A percentile compares a stretch with the other conserved stretches of the same genome.
Evolutionary conservation across 352 stramenopile species (phyloP).

Genomic region (Plasmopara viticola): DNA sequence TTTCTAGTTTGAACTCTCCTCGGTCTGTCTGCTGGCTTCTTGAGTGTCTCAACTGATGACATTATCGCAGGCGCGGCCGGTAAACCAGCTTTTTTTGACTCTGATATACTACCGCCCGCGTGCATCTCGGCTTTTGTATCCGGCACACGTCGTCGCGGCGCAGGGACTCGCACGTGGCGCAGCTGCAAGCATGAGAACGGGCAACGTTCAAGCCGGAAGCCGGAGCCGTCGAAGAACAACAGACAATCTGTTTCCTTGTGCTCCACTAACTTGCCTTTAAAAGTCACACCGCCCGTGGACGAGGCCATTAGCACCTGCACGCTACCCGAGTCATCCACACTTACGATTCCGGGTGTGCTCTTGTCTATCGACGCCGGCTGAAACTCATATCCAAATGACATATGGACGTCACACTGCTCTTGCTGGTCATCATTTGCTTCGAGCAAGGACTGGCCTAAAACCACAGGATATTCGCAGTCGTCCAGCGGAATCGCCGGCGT

Average conservation of each 20-base stretch:
- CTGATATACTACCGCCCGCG: conserved; percentile 1
- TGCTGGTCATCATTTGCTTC: conserved; percentile 3
- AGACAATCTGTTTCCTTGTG: conserved; percentile 82
- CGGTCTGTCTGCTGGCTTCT: conserved; percentile 8
- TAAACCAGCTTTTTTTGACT: neutral
- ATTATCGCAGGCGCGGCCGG: neutral
- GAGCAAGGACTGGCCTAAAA: conserved; percentile 41
- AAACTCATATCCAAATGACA: conserved; percentile 80
- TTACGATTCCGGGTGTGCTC: conserved; percentile 54
- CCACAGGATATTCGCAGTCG: conserved; percentile 48
- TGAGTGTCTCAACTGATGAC: conserved; percentile 2
- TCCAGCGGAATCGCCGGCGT: conserved; percentile 23
- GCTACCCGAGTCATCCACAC: conserved; percentile 45
- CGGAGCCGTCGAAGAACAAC: conserved; percentile 65
- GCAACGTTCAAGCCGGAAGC: conserved; percentile 65
- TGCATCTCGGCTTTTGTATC: conserved; percentile 1
- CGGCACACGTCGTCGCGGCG: conserved; percentile 15
- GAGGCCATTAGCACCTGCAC: conserved; percentile 64
- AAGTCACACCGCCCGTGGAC: conserved; percentile 53
- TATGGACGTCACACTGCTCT: conserved; percentile 28
- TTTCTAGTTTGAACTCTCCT: conserved; percentile 11
- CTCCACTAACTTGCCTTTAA: conserved; percentile 71
- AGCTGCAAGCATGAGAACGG: conserved; percentile 67
- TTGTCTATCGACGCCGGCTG: conserved; percentile 75
- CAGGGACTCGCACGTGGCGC: conserved; percentile 52